phyloP scores from a whole-genome alignment of 1,284 basidiomycete genomes.

The Gomphus sp. region DNA sequence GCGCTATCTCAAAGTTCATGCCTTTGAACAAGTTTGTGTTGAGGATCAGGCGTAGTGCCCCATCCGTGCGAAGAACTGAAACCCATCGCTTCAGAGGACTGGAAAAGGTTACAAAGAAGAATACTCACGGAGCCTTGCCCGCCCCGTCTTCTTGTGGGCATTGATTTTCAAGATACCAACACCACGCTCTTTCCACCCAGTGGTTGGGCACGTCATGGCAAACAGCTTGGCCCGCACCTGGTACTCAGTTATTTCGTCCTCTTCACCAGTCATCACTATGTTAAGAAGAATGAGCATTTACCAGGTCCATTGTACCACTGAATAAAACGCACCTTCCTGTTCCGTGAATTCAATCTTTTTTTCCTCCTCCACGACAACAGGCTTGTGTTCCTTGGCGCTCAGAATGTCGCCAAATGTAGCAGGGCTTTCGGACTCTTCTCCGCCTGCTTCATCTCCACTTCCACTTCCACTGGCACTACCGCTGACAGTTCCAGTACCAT shows the following conservation, averaged over 20 bases:
- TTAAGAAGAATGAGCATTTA: neutral
- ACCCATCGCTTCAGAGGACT: neutral
- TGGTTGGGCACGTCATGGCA: conserved; percentile 47
- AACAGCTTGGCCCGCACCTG: conserved; percentile 85
- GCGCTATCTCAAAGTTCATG: conserved; percentile 70
- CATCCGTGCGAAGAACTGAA: conserved; percentile 91
- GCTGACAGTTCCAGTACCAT: conserved; percentile 4
- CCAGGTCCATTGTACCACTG: neutral
- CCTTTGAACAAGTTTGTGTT: conserved; percentile 84
- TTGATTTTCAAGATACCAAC: conserved; percentile 79
- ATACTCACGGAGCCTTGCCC: conserved; percentile 65
- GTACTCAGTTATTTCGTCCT: conserved; percentile 80
- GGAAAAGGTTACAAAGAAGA: neutral
- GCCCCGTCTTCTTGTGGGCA: conserved; percentile 59
- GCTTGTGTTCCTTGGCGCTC: conserved; percentile 34
- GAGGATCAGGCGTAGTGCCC: conserved; percentile 76
- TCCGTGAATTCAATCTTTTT: conserved; percentile 46
- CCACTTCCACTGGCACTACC: conserved; percentile 17
- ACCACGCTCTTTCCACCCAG: conserved; percentile 83
- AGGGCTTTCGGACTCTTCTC: conserved; percentile 25
- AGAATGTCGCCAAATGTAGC: conserved; percentile 51
- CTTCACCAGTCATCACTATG: conserved; percentile 83
- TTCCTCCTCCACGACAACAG: conserved; percentile 41
- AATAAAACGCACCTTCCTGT: conserved; percentile 48
- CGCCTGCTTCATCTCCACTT: neutral